phyloP scores from a whole-genome alignment of 2,329 filamentous ascomycete genomes.

The Bisporella sp. region DNA sequence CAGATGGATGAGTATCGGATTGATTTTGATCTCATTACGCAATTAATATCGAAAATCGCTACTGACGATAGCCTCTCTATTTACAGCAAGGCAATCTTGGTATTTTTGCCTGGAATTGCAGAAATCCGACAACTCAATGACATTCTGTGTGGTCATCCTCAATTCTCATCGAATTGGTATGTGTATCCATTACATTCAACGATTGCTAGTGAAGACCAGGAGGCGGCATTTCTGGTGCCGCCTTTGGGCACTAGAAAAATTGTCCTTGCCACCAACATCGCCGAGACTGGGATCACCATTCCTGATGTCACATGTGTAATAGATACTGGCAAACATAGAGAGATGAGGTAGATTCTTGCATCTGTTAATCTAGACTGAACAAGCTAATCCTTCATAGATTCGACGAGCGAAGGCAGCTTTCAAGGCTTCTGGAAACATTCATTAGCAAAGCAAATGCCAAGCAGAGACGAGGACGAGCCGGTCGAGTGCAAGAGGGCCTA shows the following conservation, averaged over 20 bases:
- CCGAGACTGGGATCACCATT: slow-evolving; percentile 97
- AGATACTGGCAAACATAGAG: slow-evolving; percentile 93
- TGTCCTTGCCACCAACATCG: slow-evolving; percentile 94
- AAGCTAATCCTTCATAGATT: slow-evolving; percentile 39
- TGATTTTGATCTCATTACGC: slow-evolving; percentile 79
- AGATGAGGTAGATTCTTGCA: slow-evolving; percentile 59
- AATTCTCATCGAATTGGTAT: slow-evolving; percentile 72
- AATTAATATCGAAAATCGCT: slow-evolving; percentile 71
- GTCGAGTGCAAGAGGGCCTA: slow-evolving; percentile 88
- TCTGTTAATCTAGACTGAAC: background rate
- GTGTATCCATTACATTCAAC: slow-evolving; percentile 89
- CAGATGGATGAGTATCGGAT: slow-evolving; percentile 88
- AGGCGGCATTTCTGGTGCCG: slow-evolving; percentile 82
- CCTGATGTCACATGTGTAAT: slow-evolving; percentile 96
- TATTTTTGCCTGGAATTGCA: slow-evolving; percentile 90
- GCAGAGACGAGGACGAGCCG: slow-evolving; percentile 86
- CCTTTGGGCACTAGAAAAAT: slow-evolving; percentile 82
- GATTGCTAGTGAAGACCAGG: slow-evolving; percentile 93
- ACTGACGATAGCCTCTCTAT: slow-evolving; percentile 55
- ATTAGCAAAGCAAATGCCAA: slow-evolving; percentile 95
- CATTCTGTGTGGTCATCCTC: slow-evolving; percentile 68
- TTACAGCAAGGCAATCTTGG: slow-evolving; percentile 86
- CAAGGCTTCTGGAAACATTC: slow-evolving; percentile 85
- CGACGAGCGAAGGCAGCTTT: slow-evolving; percentile 87
- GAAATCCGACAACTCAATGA: slow-evolving; percentile 89